These are phyloP conservation scores for Mortierella alpina DNA, from an alignment of 192 early-diverging fungal species.

Conservation along the genomic window DNA sequence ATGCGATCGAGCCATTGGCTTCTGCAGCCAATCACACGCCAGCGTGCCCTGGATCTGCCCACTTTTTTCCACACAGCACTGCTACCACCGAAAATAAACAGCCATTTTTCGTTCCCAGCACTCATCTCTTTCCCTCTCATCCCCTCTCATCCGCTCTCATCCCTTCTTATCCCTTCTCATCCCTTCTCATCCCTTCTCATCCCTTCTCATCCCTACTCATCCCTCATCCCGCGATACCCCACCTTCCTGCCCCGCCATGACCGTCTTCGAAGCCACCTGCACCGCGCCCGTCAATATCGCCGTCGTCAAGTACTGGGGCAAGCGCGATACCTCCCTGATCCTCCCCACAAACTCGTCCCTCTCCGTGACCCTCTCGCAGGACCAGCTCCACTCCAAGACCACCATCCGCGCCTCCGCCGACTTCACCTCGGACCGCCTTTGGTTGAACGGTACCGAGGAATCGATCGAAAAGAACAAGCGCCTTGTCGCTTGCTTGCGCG, in stretches of 20 bases:
- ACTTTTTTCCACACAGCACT: background rate
- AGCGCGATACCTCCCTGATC: constrained; percentile 89
- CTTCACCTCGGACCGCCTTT: constrained; percentile 82
- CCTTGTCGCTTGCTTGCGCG: constrained; percentile 84
- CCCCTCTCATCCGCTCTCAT: background rate
- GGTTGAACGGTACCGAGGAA: constrained; percentile 96
- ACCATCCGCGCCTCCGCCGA: constrained; percentile 78
- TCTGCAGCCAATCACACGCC: constrained; percentile 31
- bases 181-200: background rate
- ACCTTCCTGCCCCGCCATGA: constrained; percentile 21
- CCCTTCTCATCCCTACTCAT: background rate
- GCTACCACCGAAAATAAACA: background rate
- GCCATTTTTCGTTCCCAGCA: background rate
- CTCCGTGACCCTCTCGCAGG: constrained; percentile 95
- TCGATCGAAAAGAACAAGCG: constrained; percentile 83
- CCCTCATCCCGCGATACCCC: background rate
- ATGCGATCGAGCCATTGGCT: constrained; percentile 37
- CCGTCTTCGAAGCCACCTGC: constrained; percentile 73
- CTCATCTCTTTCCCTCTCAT: constrained; percentile 9
- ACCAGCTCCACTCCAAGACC: constrained; percentile 95
- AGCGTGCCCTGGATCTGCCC: constrained; percentile 9
- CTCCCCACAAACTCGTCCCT: constrained; percentile 98
- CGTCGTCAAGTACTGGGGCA: constrained; percentile 99
- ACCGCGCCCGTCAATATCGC: constrained; percentile 99
- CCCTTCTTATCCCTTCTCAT: constrained; percentile 10